Percentiles rank a stretch among this genome's conserved stretches.
Evolutionary conservation across 352 stramenopile genomes (phyloP).

Genomic region (Phytophthora pistaciae): DNA sequence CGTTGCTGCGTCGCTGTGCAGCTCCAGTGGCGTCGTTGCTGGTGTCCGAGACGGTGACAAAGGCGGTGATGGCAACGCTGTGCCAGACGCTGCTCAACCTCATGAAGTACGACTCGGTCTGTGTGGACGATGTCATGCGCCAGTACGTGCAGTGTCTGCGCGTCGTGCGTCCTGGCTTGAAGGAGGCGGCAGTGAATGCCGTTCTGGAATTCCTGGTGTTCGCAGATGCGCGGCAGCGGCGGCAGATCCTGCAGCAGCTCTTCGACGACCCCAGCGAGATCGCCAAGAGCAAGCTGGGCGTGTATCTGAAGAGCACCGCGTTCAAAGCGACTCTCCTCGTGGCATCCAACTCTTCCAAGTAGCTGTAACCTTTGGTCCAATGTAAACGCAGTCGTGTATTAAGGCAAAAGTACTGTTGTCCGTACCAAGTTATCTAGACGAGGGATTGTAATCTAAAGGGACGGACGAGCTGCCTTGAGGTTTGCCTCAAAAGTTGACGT

Average conservation of each 20-base stretch:
- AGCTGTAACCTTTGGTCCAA: conserved; percentile 5
- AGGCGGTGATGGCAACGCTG: conserved; percentile 62
- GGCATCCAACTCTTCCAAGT: conserved; percentile 20
- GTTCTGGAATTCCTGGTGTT: conserved; percentile 79
- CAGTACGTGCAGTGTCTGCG: conserved; percentile 64
- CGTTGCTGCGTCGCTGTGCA: conserved; percentile 55
- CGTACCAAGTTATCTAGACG: too few relatives aligned
- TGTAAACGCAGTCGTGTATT: neutral
- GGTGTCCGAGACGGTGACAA: conserved; percentile 53
- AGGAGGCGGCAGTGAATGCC: conserved; percentile 69
- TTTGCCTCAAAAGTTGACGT: too few relatives aligned
- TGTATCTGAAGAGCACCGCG: conserved; percentile 75
- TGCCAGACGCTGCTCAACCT: conserved; percentile 76
- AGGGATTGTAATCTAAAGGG: too few relatives aligned
- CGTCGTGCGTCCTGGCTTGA: conserved; percentile 53
- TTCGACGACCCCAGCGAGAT: conserved; percentile 82
- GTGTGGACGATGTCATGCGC: conserved; percentile 45
- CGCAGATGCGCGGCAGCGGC: conserved; percentile 49
- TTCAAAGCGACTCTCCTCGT: conserved; percentile 62
- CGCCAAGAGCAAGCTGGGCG: conserved; percentile 75
- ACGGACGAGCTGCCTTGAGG: too few relatives aligned
- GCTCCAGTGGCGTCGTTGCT: conserved; percentile 51
- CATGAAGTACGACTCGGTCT: conserved; percentile 60
- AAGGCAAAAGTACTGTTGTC: too few relatives aligned
- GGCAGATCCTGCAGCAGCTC: conserved; percentile 69